phyloP scores from a whole-genome alignment of 2,329 filamentous ascomycete species.

The Cladosporium oxysporum region DNA sequence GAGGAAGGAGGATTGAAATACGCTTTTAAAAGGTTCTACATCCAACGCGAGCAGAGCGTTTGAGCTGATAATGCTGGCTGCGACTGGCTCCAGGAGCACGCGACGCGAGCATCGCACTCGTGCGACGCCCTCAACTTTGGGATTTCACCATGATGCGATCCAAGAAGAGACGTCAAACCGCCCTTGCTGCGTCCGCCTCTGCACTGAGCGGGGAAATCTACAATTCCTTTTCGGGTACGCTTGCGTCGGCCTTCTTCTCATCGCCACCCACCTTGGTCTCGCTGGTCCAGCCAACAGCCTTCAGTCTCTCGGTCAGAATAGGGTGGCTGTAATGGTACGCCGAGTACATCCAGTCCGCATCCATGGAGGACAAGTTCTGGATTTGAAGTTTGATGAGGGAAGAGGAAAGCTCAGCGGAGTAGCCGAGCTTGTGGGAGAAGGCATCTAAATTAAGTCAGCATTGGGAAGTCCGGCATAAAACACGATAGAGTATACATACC shows the following conservation, averaged over 20 bases:
- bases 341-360: constrained; percentile 97
- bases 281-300: constrained; percentile 85
- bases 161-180: not conserved
- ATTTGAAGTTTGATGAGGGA: constrained; percentile 97
- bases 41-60: not conserved
- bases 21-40: not conserved
- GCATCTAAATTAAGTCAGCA: constrained; percentile 54
- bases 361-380: constrained; percentile 97
- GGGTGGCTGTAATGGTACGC: constrained; percentile 99
- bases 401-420: constrained; percentile 76
- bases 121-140: not conserved
- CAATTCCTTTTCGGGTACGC: constrained; percentile 25
- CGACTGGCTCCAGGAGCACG: not conserved
- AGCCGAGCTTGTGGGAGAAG: constrained; percentile 84
- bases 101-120: not conserved
- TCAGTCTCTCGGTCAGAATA: constrained; percentile 88
- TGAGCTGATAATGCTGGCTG: not conserved
- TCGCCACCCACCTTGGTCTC: constrained; percentile 55
- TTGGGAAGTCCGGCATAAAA: constrained; percentile 12
- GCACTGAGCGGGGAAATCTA: constrained; percentile 13
- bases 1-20: not conserved
- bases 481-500: constrained; percentile 49
- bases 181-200: not conserved
- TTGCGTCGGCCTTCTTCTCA: constrained; percentile 32
- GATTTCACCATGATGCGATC: not conserved